Evolutionary conservation across 2,329 filamentous ascomycete species (phyloP).

Genomic region (Mollisia scopiformis): DNA sequence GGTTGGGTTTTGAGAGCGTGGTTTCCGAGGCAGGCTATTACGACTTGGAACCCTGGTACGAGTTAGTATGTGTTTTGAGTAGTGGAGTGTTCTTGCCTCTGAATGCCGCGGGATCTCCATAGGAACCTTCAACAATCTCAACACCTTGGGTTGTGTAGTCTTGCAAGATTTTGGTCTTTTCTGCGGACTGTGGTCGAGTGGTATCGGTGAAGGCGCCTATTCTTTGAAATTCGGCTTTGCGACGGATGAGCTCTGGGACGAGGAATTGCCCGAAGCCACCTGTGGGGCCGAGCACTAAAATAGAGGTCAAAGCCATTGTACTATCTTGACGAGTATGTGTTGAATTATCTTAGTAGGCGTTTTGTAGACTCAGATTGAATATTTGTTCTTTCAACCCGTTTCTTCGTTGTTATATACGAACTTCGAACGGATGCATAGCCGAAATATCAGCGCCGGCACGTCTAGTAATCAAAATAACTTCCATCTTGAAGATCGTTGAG

Average conservation of each 20-base stretch:
- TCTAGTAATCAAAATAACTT: no score
- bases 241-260: conserved; percentile 5
- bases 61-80: background rate
- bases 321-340: no score
- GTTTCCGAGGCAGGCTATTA: conserved; percentile 49
- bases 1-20: conserved; percentile 44
- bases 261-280: conserved; percentile 9
- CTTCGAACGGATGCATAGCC: no score
- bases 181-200: background rate
- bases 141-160: background rate
- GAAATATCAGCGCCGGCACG: no score
- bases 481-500: no score
- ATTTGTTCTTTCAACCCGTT: no score
- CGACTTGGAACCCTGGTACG: conserved; percentile 53
- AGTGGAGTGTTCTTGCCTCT: conserved; percentile 2
- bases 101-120: conserved; percentile 1
- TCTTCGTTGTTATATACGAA: no score
- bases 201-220: conserved; percentile 7
- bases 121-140: conserved; percentile 9
- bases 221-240: conserved; percentile 5
- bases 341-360: no score
- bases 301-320: background rate
- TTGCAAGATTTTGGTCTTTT: background rate
- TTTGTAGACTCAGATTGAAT: no score
- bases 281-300: conserved; percentile 8